phyloP scores from a whole-genome alignment of 78 protist species.

The Pigoraptor vietnamica region DNA sequence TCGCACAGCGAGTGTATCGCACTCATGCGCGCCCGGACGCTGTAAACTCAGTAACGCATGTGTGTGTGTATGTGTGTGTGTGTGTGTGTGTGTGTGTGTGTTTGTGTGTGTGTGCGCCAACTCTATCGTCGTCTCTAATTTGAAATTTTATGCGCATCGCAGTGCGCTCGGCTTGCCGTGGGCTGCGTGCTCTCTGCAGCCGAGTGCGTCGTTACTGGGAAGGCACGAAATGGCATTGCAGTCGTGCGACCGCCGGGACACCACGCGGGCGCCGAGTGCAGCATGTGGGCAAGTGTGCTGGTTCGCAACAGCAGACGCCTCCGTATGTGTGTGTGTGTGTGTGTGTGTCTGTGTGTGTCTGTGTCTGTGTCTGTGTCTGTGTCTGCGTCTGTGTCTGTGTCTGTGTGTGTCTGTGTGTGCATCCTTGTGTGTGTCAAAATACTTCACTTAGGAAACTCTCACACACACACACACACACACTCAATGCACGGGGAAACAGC shows the following conservation, averaged over 20 bases:
- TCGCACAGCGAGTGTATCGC: neutral
- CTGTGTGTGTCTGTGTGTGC: too few relatives aligned
- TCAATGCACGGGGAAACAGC: too few relatives aligned
- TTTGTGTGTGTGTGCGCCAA: neutral
- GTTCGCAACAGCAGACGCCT: neutral
- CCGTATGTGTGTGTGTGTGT: neutral
- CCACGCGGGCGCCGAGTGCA: conserved; percentile 18
- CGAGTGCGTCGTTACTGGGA: conserved; percentile 12
- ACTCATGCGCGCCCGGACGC: neutral
- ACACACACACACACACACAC: too few relatives aligned
- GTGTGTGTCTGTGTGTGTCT: too few relatives aligned
- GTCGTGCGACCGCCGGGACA: conserved; percentile 56
- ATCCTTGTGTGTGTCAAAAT: too few relatives aligned
- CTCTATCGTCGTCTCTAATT: neutral
- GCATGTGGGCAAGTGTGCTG: too few relatives aligned
- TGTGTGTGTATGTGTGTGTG: too few relatives aligned
- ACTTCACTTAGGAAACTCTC: too few relatives aligned
- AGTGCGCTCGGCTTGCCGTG: neutral
- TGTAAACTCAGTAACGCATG: too few relatives aligned
- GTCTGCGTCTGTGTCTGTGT: too few relatives aligned
- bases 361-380: too few relatives aligned
- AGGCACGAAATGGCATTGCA: conserved; percentile 30
- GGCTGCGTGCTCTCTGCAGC: conserved; percentile 3
- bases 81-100: too few relatives aligned
- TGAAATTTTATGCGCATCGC: neutral